Evolutionary conservation across 2,329 filamentous ascomycete genomes (phyloP), one percentile per base, ranked within the genome.

Genomic region (Zymoseptoria passerinii): DNA sequence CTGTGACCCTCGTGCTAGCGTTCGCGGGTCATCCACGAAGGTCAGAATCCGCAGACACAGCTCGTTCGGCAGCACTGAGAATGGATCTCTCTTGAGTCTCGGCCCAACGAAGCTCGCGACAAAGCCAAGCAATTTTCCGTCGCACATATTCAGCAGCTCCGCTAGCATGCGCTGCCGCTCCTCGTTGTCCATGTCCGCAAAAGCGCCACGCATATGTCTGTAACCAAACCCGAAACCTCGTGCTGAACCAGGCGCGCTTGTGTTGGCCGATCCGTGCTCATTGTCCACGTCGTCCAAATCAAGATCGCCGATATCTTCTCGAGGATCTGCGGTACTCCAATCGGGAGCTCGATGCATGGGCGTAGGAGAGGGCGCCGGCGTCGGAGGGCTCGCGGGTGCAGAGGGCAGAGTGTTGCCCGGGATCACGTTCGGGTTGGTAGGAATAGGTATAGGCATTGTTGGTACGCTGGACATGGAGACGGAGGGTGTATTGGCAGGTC

Each of bases 61-160:
- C 75, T 99, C 94, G 70, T 95, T 92, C 0, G 94, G 94, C 56
- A 99, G 81, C 58, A 88, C 89, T 54, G 87, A 90, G 69, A 99
- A 97, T 0, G 94, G 94, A 72, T 99, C 94, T 73, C 96, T 96
- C 76, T 96, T 96, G 63, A 99, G 77, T 62, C 95, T 78, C 28
- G 94, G 94, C 72, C 90, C 92, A 66, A 99, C 92, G 74, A 96
- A 95, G 72, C 95, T 90, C 66, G 95, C 90, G 19, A 99, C 92
- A 71, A 96, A 97, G 74, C 91, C 96, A 65, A 99, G 80, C 73
- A 95, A 88, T 70, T 95, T 91, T 68, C 90, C 96, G 66, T 95
- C 95, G 77, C 94, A 99, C 66, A 96, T 83, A 69, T 95, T 95
- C 64, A 99, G 78, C 58, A 99, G 79, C 71, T 96, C 92, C 54